Base-by-base conservation (phyloP, 441 rosid genomes). In the Gossypium schwendimanii region DNA sequence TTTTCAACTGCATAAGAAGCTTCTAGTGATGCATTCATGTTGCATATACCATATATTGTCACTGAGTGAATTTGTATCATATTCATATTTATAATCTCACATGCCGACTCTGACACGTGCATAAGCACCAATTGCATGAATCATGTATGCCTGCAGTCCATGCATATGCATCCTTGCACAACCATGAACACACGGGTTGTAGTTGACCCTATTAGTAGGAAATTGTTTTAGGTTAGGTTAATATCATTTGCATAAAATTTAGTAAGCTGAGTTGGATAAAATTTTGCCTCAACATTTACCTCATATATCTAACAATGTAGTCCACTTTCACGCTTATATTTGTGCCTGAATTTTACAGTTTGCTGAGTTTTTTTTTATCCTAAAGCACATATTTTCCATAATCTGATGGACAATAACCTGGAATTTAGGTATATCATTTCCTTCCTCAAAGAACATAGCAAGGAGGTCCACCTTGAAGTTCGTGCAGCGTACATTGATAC, bases 401-500 rank as follows among this genome's bases (percentile, higher is more conserved):
- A 10, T 67, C 52, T 66, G 58, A 58, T 72, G 50, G 68, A 55
- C 50, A 52, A 58, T 75, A 33, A 61, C 50, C 14, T 85, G 63
- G 75, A 59, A 76, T 58, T 73, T 71, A 96, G 99, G 92, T 96
- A 93, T 81, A 80, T 87, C 47, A 81, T 91, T 81, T 79, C 91
- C 72, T 96, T 96, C 83, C 92, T 93, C 77, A 92, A 90, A 87
- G 97, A 88, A 80, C 96, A 96, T 75, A 95, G 97, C 76, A 93
- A 86, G 84, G 98, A 96, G 80, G 88, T 96, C 45, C 91, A 89
- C 84, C 65, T 57, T 77, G 97, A 96, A 80, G 97, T 96, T 73
- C 96, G 97, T 78, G 94, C 85, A 78, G 97, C 99, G 12, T 96
- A 96, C 76, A 75, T 93, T 18, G 98, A 93, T 85, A 96, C 99